Conservation (phyloP, 495 filamentous ascomycete genomes). For the Geoglossum glabrum region DNA sequence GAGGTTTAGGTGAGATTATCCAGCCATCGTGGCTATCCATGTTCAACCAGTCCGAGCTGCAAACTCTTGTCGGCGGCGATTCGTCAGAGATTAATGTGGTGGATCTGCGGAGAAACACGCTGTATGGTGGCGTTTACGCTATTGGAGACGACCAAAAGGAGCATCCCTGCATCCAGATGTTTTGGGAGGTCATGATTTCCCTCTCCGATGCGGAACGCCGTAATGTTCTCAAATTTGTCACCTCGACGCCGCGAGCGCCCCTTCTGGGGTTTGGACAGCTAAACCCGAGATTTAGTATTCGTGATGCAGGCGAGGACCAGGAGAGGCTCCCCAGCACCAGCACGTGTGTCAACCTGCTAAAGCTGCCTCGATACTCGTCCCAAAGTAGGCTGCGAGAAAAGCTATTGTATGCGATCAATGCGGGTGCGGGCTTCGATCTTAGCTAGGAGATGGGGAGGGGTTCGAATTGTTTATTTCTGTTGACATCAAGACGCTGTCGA, state of each 20-base stretch:
- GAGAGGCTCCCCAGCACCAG: constrained; percentile 75
- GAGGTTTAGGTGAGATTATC: constrained; percentile 71
- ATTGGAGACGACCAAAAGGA: constrained; percentile 76
- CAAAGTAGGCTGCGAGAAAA: constrained; percentile 46
- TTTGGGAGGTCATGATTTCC: constrained; percentile 76
- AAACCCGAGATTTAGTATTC: constrained; percentile 71
- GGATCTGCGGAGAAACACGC: constrained; percentile 70
- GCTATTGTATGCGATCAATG: constrained; percentile 74
- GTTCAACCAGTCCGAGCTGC: constrained; percentile 93
- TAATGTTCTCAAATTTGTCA: constrained; percentile 89
- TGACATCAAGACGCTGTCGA: neutral
- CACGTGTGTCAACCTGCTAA: constrained; percentile 90
- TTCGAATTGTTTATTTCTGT: neutral
- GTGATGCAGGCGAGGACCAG: constrained; percentile 69
- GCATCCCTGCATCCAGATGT: constrained; percentile 64
- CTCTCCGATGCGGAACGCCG: constrained; percentile 55
- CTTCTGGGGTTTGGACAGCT: constrained; percentile 76
- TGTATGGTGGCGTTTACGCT: constrained; percentile 69
- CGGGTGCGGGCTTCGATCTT: constrained; percentile 89
- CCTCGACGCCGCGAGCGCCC: constrained; percentile 79
- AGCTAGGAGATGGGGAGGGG: constrained; percentile 27
- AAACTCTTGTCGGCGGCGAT: constrained; percentile 79
- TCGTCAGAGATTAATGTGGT: constrained; percentile 66
- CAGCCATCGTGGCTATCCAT: constrained; percentile 85
- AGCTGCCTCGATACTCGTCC: constrained; percentile 65